Evolutionary conservation across 768 basidiomycete genomes (phyloP).

Genomic region (Phylloporus sp.): DNA sequence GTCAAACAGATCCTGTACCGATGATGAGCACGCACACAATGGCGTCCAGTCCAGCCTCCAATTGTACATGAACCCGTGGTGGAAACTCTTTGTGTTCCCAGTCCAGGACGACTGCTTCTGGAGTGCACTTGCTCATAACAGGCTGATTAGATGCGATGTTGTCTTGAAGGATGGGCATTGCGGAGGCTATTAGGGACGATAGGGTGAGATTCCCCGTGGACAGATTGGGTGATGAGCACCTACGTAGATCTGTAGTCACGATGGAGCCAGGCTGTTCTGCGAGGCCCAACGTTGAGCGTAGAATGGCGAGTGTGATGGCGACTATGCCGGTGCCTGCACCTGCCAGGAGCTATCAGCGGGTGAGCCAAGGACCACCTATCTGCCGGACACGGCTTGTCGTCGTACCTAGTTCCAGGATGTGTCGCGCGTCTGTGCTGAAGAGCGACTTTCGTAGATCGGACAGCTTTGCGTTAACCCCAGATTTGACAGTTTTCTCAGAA

Average conservation of each 20-base stretch:
- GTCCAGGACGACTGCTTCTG: constrained; percentile 50
- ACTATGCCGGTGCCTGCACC: constrained; percentile 88
- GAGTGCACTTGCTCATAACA: constrained; percentile 31
- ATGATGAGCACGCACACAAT: constrained; percentile 55
- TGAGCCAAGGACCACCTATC: not conserved
- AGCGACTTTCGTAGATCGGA: constrained; percentile 33
- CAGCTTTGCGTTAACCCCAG: not conserved
- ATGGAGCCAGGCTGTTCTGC: constrained; percentile 33
- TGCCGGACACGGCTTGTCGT: not conserved
- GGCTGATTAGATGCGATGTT: constrained; percentile 53
- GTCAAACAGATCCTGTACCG: not conserved
- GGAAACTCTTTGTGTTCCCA: constrained; percentile 70
- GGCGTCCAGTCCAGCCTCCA: constrained; percentile 47
- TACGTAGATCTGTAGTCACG: constrained; percentile 72
- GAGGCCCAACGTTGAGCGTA: constrained; percentile 40
- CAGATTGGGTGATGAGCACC: constrained; percentile 20
- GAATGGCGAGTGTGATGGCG: constrained; percentile 57
- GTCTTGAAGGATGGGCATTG: constrained; percentile 71
- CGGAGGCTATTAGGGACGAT: constrained; percentile 53
- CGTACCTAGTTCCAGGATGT: constrained; percentile 70
- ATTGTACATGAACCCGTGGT: constrained; percentile 37
- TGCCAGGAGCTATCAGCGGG: constrained; percentile 21
- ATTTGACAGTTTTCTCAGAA: constrained; percentile 7
- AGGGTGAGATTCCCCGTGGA: not conserved
- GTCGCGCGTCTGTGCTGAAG: constrained; percentile 37